Evolutionary conservation across 2,329 filamentous ascomycete species (phyloP).

Genomic region (Talaromyces islandicus): DNA sequence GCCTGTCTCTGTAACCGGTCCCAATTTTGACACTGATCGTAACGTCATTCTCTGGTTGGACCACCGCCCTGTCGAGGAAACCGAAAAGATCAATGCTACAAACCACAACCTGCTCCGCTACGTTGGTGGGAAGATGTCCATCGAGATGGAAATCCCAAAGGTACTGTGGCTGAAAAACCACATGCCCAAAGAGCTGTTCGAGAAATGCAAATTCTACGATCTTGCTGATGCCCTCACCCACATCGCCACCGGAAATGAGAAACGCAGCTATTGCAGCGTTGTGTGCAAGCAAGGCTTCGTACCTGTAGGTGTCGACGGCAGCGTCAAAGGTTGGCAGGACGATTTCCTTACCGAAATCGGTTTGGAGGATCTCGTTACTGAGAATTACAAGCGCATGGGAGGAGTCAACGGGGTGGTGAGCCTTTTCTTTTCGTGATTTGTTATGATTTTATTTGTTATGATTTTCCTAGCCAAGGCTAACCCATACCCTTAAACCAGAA

Average conservation of each 20-base stretch:
- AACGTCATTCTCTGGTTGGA: slow-evolving; percentile 98
- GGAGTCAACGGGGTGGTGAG: slow-evolving; percentile 92
- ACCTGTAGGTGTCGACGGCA: slow-evolving; percentile 93
- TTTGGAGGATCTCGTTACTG: slow-evolving; percentile 72
- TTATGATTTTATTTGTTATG: slow-evolving; percentile 15
- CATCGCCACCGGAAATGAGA: slow-evolving; percentile 86
- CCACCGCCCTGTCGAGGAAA: slow-evolving; percentile 85
- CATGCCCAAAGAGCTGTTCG: slow-evolving; percentile 88
- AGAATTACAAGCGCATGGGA: slow-evolving; percentile 88
- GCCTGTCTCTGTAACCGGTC: slow-evolving; percentile 83
- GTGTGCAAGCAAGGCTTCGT: slow-evolving; percentile 98
- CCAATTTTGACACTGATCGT: slow-evolving; percentile 79
- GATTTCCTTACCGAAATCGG: slow-evolving; percentile 87
- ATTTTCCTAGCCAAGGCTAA: slow-evolving; percentile 7
- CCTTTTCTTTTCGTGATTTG: slow-evolving; percentile 29
- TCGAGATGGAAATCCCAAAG: slow-evolving; percentile 99
- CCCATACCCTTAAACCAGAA: slow-evolving; percentile 55
- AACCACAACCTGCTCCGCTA: slow-evolving; percentile 90
- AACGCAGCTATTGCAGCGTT: slow-evolving; percentile 87
- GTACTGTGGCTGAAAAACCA: slow-evolving; percentile 97
- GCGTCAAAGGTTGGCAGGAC: slow-evolving; percentile 96
- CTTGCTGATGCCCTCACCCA: slow-evolving; percentile 89
- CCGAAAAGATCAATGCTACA: slow-evolving; percentile 86
- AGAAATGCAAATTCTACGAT: slow-evolving; percentile 95
- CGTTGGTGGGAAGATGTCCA: slow-evolving; percentile 96